A percentile compares a stretch with the other conserved stretches of the same genome.
Evolutionary conservation across 768 basidiomycete species (phyloP).

Genomic region (Xerocomellus dryophilus): DNA sequence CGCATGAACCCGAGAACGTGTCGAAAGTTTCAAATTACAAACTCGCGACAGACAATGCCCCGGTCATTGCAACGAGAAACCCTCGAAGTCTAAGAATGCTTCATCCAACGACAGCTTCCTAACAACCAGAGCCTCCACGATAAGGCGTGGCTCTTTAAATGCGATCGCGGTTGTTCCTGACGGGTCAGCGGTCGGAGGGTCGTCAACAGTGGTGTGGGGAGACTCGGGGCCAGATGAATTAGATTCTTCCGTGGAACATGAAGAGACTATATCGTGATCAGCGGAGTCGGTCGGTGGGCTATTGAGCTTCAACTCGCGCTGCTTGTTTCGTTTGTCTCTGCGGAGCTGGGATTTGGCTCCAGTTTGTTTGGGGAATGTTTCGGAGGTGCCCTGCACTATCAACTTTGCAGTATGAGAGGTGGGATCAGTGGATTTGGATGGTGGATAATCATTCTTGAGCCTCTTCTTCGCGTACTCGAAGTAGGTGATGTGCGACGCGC

Average conservation of each 20-base stretch:
- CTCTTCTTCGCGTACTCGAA: constrained; percentile 15
- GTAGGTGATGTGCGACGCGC: constrained; percentile 28
- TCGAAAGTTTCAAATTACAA: not conserved
- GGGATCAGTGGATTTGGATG: constrained; percentile 1
- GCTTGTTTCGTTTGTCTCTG: constrained; percentile 48
- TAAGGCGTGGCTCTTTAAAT: constrained; percentile 49
- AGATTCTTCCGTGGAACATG: constrained; percentile 2
- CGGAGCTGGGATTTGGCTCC: constrained; percentile 37
- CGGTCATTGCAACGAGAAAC: constrained; percentile 39
- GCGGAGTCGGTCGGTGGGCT: not conserved
- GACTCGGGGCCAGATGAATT: constrained; percentile 28
- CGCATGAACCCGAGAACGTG: not conserved
- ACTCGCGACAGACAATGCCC: not conserved
- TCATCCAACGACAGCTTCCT: constrained; percentile 75
- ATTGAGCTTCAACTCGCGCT: constrained; percentile 44
- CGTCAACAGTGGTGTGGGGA: constrained; percentile 33
- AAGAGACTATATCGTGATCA: not conserved
- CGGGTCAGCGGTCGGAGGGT: constrained; percentile 7
- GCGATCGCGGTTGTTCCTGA: not conserved
- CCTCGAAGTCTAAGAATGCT: constrained; percentile 72
- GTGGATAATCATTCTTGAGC: constrained; percentile 28
- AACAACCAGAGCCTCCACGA: constrained; percentile 79
- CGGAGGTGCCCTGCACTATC: not conserved
- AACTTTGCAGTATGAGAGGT: not conserved
- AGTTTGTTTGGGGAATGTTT: constrained; percentile 3